These are phyloP conservation scores for Termitomyces sp. DNA, from an alignment of 768 basidiomycete species.

Conservation along the genomic window DNA sequence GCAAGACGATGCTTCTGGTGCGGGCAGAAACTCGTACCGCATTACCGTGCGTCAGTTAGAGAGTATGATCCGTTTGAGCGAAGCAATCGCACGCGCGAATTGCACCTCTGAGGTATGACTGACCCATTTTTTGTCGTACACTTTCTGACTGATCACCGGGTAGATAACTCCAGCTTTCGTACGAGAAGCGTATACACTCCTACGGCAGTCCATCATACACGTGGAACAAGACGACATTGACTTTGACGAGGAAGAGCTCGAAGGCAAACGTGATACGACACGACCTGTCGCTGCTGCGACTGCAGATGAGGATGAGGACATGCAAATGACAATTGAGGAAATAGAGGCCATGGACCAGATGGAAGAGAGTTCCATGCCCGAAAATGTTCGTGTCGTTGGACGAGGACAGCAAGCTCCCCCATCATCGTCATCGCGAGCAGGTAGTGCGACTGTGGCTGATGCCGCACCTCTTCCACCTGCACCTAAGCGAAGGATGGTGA, in stretches of 20 bases:
- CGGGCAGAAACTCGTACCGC: slow-evolving; percentile 87
- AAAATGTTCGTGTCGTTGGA: slow-evolving; percentile 24
- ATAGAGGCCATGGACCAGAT: slow-evolving; percentile 46
- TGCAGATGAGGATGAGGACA: slow-evolving; percentile 37
- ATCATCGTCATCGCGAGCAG: slow-evolving; percentile 36
- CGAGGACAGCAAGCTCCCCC: slow-evolving; percentile 19
- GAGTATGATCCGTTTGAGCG: slow-evolving; percentile 96
- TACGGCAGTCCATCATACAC: slow-evolving; percentile 97
- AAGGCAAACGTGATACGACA: slow-evolving; percentile 43
- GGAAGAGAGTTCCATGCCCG: slow-evolving; percentile 43
- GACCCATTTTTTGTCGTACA: background rate
- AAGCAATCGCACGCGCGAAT: slow-evolving; percentile 96
- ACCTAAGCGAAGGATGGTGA: slow-evolving; percentile 75
- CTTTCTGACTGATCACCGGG: background rate
- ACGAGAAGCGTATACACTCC: slow-evolving; percentile 88
- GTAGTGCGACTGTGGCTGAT: slow-evolving; percentile 30
- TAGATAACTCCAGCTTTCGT: slow-evolving; percentile 94
- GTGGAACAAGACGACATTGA: slow-evolving; percentile 99
- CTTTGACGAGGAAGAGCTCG: slow-evolving; percentile 86
- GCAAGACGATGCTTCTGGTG: slow-evolving; percentile 88
- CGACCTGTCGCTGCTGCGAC: slow-evolving; percentile 23
- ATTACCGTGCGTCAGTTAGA: slow-evolving; percentile 98
- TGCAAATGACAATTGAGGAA: slow-evolving; percentile 60
- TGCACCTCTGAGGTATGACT: slow-evolving; percentile 79
- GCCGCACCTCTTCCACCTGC: slow-evolving; percentile 34